These are phyloP conservation scores for Mortierella sp. DNA, from an alignment of 371 early-diverging fungal species.

Conservation along the genomic window DNA sequence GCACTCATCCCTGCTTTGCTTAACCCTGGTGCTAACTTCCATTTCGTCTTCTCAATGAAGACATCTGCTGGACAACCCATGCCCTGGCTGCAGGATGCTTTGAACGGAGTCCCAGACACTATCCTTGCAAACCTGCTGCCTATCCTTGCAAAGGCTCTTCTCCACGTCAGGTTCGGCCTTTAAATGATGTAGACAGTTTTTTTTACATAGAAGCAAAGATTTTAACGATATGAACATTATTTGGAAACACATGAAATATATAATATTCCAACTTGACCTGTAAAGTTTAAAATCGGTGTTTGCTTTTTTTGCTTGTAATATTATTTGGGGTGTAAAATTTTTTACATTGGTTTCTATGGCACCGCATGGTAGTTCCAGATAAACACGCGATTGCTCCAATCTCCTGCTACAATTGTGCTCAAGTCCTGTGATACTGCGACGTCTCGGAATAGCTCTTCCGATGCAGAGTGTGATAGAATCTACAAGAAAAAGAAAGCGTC, in stretches of 20 bases:
- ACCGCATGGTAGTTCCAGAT: slow-evolving; percentile 37
- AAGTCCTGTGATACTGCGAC: slow-evolving; percentile 47
- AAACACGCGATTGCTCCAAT: slow-evolving; percentile 51
- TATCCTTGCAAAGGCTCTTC: slow-evolving; percentile 61
- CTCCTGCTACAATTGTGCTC: slow-evolving; percentile 45
- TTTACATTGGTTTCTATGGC: neutral
- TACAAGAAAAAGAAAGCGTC: slow-evolving; percentile 4
- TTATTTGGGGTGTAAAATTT: neutral
- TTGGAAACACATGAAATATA: neutral
- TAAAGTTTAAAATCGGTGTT: too few relatives aligned
- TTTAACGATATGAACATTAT: neutral
- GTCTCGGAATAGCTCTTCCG: slow-evolving; percentile 37
- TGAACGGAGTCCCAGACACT: slow-evolving; percentile 35
- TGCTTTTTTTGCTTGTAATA: neutral
- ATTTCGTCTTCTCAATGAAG: slow-evolving; percentile 35
- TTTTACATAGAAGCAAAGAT: neutral
- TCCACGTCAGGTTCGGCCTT: slow-evolving; percentile 45
- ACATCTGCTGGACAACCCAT: slow-evolving; percentile 40
- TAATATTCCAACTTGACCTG: neutral
- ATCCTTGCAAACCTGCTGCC: slow-evolving; percentile 46
- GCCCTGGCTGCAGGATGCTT: slow-evolving; percentile 64
- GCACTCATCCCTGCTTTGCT: slow-evolving; percentile 24
- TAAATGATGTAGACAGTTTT: slow-evolving; percentile 6
- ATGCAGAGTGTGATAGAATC: slow-evolving; percentile 33
- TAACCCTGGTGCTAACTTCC: slow-evolving; percentile 30